Base-by-base conservation (phyloP, 768 basidiomycete species). In the Candolleomyces efflorescens region DNA sequence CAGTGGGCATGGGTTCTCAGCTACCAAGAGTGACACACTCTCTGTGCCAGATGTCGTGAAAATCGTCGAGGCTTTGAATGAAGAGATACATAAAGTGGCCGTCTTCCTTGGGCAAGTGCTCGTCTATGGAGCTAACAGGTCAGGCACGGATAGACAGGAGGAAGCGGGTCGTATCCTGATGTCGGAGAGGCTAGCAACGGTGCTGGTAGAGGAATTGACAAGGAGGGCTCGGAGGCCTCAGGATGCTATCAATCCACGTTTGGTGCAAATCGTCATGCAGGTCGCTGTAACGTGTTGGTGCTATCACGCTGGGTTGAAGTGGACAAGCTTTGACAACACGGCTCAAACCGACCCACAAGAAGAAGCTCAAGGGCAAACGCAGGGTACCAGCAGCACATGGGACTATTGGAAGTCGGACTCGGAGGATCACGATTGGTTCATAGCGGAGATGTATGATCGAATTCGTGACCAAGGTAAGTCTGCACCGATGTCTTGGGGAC, bases 31-130 rank as follows among this genome's bases (percentile, higher is more conserved):
- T 0, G 78, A 82, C 53, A 57, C 69, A 3, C 67, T 75, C 36
- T 77, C 80, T 5, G 75, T 76, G n/a, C 69, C 73, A 12, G 80
- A 83, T 49, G 71, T 83, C 47, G 71, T 73, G 23, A 65, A 61
- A 1, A 73, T 76, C 65, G 67, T 82, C 3, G 66, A 73, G 44
- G 62, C 64, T 2, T 67, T 85, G 20, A 83, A 84, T 56, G 65
- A 74, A 1, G 76, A 80, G 47, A 77, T 84, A 15, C 69, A 76
- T 17, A 80, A 82, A 58, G 69, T 71, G 11, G 75, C 80, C 0
- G 77, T 79, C 0, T 70, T 69, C 52, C 74, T 82, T 65, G 73
- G 79, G 1, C 79, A 82, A 44, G 59, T 68, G 0, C 72, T 79
- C 60, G 66, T 64, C 6, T 65, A 63, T n/a, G 67, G 63, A 39